Conservation (phyloP, 768 basidiomycete genomes). For the Lactarius trivialis region DNA sequence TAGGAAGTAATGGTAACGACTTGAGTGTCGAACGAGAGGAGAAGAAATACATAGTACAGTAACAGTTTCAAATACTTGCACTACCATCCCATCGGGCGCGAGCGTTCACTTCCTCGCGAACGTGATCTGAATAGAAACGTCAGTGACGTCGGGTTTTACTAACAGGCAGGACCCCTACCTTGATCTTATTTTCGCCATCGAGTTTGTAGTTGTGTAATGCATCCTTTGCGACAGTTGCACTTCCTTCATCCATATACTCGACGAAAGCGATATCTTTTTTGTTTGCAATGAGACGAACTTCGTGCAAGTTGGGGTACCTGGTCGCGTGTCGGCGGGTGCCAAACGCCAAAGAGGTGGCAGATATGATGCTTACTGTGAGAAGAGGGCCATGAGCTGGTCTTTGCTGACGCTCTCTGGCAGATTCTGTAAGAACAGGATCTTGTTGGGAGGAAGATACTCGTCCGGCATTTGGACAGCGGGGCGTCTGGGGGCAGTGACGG, state of each 20-base stretch:
- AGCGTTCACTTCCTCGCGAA: slow-evolving; percentile 24
- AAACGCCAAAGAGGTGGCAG: not conserved
- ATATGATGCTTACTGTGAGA: slow-evolving; percentile 67
- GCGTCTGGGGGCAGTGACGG: slow-evolving; percentile 59
- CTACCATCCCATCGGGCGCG: not conserved
- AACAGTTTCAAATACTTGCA: slow-evolving; percentile 5
- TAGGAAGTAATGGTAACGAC: slow-evolving; percentile 4
- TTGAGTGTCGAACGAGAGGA: not conserved
- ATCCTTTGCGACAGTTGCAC: slow-evolving; percentile 87
- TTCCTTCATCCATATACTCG: slow-evolving; percentile 90
- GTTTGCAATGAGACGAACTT: slow-evolving; percentile 97
- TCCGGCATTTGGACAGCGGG: slow-evolving; percentile 96
- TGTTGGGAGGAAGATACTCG: slow-evolving; percentile 99
- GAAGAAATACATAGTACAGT: slow-evolving; percentile 17
- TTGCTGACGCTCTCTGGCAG: slow-evolving; percentile 89
- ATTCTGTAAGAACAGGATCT: slow-evolving; percentile 97
- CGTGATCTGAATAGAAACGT: slow-evolving; percentile 19
- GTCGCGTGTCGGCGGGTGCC: not conserved
- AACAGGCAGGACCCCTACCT: slow-evolving; percentile 42
- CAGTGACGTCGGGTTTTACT: not conserved
- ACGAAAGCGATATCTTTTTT: slow-evolving; percentile 98
- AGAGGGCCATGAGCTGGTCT: slow-evolving; percentile 83
- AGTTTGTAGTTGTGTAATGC: slow-evolving; percentile 97
- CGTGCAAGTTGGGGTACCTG: slow-evolving; percentile 92
- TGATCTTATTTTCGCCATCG: slow-evolving; percentile 98